Base-by-base conservation (phyloP, 1,284 basidiomycete species). In the Porodaedalea pini region DNA sequence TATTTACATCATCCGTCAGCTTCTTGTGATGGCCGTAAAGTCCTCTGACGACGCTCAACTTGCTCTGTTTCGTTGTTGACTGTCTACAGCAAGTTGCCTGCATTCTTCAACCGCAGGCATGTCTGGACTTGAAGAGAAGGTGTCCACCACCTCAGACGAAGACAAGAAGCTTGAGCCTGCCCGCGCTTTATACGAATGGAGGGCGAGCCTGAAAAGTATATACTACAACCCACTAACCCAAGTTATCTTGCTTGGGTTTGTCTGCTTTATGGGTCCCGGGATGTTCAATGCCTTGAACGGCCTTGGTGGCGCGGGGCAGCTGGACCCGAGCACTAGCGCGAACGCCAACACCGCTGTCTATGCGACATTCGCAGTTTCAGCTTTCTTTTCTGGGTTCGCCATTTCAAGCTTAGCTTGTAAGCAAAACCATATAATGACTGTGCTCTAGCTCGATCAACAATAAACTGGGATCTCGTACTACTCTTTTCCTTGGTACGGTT, bases 401-500 rank as follows among this genome's bases (percentile, higher is more conserved):
- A 7, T 3, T 51, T 23, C 27, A 17, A 25, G 6, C 13, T 41
- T 31, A 23, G 25, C 23, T 2, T 17, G 2, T 11, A 21, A n/a
- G 4, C 5, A 5, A 5, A n/a, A 2, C 7, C 21, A 21, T 8
- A 27, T 3, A 21, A 27, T 31, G 40, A 37, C 17, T 10, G 13
- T 41, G 23, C 2, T 25, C 43, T 21, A 60, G 59, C 8, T 54
- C 59, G 21, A 36, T 60, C 5, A 53, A 53, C 48, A 60, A 60
- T 40, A 60, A 57, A 25, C 73, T 83, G 39, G 81, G 81, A 10
- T 72, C 76, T 19, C 66, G 73, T 15, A 59, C 75, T 11, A 80
- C 80, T 0, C 72, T 83, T 23, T 71, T 74, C 49, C 55, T 81
- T 49, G 80, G 80, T 13, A 76, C 77, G 1, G 63, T 72, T 15